phyloP scores from a whole-genome alignment of 164 flowering plant genomes.

The Warburgia ugandensis region DNA sequence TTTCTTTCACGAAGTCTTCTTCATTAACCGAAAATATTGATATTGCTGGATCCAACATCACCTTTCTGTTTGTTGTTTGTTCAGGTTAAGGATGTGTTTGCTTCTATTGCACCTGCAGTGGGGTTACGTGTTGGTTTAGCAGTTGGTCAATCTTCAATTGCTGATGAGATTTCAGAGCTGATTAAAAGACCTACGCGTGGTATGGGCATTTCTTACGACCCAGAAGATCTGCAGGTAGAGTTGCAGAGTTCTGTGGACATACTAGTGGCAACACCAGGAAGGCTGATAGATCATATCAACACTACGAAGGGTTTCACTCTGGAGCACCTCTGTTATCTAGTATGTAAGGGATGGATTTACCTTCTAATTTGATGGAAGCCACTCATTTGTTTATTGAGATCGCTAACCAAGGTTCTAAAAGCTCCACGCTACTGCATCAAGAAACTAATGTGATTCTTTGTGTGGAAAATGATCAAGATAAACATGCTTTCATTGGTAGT shows the following conservation, averaged over 20 bases:
- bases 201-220: constrained; percentile 66
- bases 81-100: constrained; percentile 87
- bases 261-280: constrained; percentile 91
- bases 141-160: constrained; percentile 81
- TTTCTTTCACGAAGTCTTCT: too few relatives aligned
- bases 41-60: neutral
- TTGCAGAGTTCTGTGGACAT: constrained; percentile 71
- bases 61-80: constrained; percentile 10
- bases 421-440: too few relatives aligned
- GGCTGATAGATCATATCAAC: constrained; percentile 90
- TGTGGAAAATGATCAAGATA: too few relatives aligned
- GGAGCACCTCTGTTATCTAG: constrained; percentile 83
- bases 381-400: too few relatives aligned
- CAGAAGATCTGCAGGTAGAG: constrained; percentile 32
- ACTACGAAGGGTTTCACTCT: constrained; percentile 78
- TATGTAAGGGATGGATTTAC: too few relatives aligned
- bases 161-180: constrained; percentile 70
- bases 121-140: constrained; percentile 91
- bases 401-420: too few relatives aligned
- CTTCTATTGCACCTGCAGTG: constrained; percentile 77
- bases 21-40: neutral
- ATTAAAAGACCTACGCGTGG: constrained; percentile 56
- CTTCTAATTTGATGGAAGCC: too few relatives aligned
- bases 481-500: too few relatives aligned
- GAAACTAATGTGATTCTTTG: too few relatives aligned